Evolutionary conservation across 257 asterid genomes (phyloP).

Genomic region (Solanum paucissectum): DNA sequence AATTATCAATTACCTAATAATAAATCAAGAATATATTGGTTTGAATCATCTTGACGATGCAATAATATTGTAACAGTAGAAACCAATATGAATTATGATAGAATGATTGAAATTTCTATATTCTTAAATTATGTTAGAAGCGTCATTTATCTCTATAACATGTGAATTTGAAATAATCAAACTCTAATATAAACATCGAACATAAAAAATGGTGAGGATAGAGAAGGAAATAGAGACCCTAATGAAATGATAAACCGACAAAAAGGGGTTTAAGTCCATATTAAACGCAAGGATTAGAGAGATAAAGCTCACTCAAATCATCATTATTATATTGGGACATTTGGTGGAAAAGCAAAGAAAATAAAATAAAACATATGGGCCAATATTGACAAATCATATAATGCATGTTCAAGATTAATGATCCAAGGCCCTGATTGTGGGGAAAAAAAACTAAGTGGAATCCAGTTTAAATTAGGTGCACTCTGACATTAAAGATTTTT

Average conservation of each 20-base stretch:
- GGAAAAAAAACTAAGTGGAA: neutral
- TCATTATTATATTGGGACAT: neutral
- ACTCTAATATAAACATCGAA: neutral
- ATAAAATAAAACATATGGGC: neutral
- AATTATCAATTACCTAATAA: neutral
- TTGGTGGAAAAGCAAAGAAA: neutral
- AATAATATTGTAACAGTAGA: neutral
- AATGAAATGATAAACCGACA: neutral
- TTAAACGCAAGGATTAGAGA: neutral
- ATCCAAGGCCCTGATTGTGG: neutral
- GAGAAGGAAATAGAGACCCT: neutral
- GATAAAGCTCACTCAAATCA: neutral
- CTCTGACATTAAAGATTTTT: neutral
- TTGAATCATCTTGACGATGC: neutral
- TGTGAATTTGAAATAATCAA: neutral
- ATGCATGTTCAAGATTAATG: neutral
- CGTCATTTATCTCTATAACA: too few relatives aligned
- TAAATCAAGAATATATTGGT: neutral
- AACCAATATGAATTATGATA: neutral
- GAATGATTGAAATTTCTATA: neutral
- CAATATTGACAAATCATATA: neutral
- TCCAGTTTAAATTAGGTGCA: neutral
- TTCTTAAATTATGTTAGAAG: too few relatives aligned
- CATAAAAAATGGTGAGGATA: too few relatives aligned
- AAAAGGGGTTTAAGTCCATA: neutral